Evolutionary conservation across 768 basidiomycete species (phyloP), one percentile per base, ranked within the genome.

Genomic region (Auriscalpium vulgare): DNA sequence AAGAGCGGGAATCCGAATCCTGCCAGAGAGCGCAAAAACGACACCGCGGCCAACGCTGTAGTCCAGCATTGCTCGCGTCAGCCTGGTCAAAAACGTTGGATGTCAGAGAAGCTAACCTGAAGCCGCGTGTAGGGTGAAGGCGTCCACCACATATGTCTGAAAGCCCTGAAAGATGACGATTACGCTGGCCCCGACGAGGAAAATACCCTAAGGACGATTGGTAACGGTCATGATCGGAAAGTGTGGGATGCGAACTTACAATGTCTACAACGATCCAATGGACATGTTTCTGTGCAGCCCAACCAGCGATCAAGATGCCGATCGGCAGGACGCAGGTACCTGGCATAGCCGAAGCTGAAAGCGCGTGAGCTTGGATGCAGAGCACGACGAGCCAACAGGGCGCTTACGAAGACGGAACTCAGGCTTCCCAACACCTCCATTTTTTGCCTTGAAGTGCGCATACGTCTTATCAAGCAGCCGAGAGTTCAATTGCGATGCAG

Each of bases 1-100:
- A 90, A 90, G 13, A 90, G 69, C 3, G 88, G 88, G 65, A 91
- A 88, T 1, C 77, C 81, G 54, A 87, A 88, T 0, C 88, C 88
- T 1, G 81, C 78, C 0, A 87, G 53, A 0, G 84, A 81, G 17
- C 88, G 80, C 9, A 88, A 65, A 63, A 67, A 85, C 0, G 82
- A 72, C 16, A 80, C 79, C 0, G 85, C 84, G 0, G 87, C 86
- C 9, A 90, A 68, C 3, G 85, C 83, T 48, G 8, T 1, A 29
- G 2, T 29, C 4, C 29, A 29, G 4, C 29, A 29, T 2, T 5
- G 4, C 29, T 1, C 40, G 60, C 38, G 63, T 17, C 45, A 49
- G 48, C 21, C 29, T 46, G 52, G 19, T 29, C 36, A 13, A 3
- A 10, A 54, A 56, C 40, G 56, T 10, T 51, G 57, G 62, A 56